Base-by-base conservation (phyloP, 768 basidiomycete genomes). In the Leccinum subgranulosum region DNA sequence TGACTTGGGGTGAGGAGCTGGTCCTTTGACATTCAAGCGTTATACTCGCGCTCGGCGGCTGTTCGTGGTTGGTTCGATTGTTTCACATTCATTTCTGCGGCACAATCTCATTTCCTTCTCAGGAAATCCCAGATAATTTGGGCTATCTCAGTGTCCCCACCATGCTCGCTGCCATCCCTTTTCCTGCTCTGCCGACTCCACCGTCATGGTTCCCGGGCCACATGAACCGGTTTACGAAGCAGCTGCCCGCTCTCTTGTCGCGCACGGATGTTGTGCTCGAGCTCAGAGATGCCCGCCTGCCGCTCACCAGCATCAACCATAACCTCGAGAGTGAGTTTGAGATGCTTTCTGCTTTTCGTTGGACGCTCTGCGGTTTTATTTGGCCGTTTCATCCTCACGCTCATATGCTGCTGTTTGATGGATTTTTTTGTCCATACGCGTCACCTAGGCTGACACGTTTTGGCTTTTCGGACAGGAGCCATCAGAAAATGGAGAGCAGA, bases 161-260 rank as follows among this genome's bases (percentile, higher is more conserved):
- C 58, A 75, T 75, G 75, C 61, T 77, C 59, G 66, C 68, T 48
- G 63, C 63, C 63, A 63, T 79, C 49, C 69, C 71, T 34, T 73
- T 77, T 58, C 79, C 81, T 55, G 73, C 74, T 55, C 80, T 94
- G 23, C 85, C 89, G 46, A 74, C 77, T 48, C 86, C 92, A 29
- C 88, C 88, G 52, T 94, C 94, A 80, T 97, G 94, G 94, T 96
- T 88, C 75, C 92, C 92, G 25, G 94, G 94, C 33, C 94, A 98
- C 74, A 98, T 97, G 94, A 87, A 85, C 74, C 84, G 86, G 66
- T 96, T 96, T 70, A 82, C 86, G 45, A 81, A 86, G 59, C 82
- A 83, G 69, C 77, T 97, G 45, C 91, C 93, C 19, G 75, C 81
- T 19, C 76, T 94, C 57, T 81, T 98, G 43, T 83, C 86, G 31